Evolutionary conservation across 2,329 filamentous ascomycete species (phyloP), one percentile per base, ranked within the genome.

Genomic region (Byssochlamys sp.): DNA sequence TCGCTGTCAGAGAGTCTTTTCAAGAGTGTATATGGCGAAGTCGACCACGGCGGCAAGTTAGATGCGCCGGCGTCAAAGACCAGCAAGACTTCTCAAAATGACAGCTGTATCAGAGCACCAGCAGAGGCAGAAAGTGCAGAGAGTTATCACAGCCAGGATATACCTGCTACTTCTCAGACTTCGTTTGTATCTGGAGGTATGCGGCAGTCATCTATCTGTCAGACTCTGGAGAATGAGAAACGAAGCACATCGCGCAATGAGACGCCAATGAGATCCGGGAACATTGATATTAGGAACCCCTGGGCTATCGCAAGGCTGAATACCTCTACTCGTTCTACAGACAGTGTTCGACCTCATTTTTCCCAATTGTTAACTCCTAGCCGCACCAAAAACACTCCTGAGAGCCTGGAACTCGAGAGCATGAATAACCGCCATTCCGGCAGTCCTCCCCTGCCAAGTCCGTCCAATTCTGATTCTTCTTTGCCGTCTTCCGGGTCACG

Each of bases 1-100:
- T 65, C 65, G 3, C 62, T 76, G 4, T 70, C 78, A 1, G 71
- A 77, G 24, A 68, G 68, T 29, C 64, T 85, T 0, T 77, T 85
- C 52, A 63, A 62, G n/a, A 58, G 61, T 6, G 57, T 68, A 9
- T 77, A 77, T 59, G 71, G 73, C 4, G 65, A 66, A 24, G 19
- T 65, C 9, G 52, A 64, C 2, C 59, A 57, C 25, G 4, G 10
- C n/a, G 1, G 24, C 3, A 53, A 54, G 26, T 55, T 7, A 24
- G 52, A 60, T n/a, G 48, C 29, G 24, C 48, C n/a, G 5, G 52
- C 28, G 5, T 53, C 53, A 10, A 19, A 50, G 7, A 1, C 24
- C 19, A 31, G 57, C 7, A 19, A 12, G 14, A 5, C 35, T 1
- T 39, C 35, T 39, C 2, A 39, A 14, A 19, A 39, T 39, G 14